These are phyloP conservation scores for Epichloe elymi DNA, from an alignment of 2,329 filamentous ascomycete genomes.

Conservation along the genomic window DNA sequence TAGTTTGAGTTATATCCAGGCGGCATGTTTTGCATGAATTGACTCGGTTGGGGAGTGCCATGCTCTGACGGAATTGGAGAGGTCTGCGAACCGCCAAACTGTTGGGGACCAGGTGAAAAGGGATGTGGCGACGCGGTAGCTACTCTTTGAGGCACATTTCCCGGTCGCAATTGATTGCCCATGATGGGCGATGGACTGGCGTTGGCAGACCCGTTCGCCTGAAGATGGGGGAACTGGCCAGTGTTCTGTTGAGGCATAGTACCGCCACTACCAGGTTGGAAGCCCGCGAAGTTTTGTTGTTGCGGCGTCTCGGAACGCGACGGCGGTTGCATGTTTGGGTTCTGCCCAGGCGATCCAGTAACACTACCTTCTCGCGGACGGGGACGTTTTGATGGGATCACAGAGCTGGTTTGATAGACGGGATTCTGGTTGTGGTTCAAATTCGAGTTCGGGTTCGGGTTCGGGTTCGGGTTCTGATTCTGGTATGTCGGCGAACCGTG, in stretches of 20 bases:
- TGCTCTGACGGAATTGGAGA: conserved; percentile 70
- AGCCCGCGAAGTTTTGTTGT: conserved; percentile 59
- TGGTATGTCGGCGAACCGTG: conserved; percentile 68
- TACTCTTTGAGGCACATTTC: conserved; percentile 65
- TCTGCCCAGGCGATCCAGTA: conserved; percentile 67
- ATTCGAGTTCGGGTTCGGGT: not conserved
- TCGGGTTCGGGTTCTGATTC: conserved; percentile 24
- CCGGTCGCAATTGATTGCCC: conserved; percentile 61
- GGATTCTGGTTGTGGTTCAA: conserved; percentile 22
- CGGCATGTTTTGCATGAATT: conserved; percentile 51
- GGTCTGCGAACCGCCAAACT: conserved; percentile 52
- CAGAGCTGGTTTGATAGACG: conserved; percentile 69
- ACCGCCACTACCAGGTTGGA: conserved; percentile 50
- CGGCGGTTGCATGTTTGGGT: conserved; percentile 58
- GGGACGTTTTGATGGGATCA: conserved; percentile 82
- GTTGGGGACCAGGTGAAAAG: conserved; percentile 65
- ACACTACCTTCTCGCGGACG: conserved; percentile 73
- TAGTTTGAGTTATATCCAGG: conserved; percentile 47
- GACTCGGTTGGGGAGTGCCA: conserved; percentile 59
- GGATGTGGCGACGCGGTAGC: conserved; percentile 87
- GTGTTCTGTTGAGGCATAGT: conserved; percentile 49
- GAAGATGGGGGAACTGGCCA: conserved; percentile 63
- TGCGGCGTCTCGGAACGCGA: conserved; percentile 90
- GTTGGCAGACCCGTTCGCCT: conserved; percentile 66
- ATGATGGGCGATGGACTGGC: conserved; percentile 90